Evolutionary conservation across 352 stramenopile species (phyloP), one percentile per base, ranked within the genome.

Genomic region (Globisporangium emineosum): DNA sequence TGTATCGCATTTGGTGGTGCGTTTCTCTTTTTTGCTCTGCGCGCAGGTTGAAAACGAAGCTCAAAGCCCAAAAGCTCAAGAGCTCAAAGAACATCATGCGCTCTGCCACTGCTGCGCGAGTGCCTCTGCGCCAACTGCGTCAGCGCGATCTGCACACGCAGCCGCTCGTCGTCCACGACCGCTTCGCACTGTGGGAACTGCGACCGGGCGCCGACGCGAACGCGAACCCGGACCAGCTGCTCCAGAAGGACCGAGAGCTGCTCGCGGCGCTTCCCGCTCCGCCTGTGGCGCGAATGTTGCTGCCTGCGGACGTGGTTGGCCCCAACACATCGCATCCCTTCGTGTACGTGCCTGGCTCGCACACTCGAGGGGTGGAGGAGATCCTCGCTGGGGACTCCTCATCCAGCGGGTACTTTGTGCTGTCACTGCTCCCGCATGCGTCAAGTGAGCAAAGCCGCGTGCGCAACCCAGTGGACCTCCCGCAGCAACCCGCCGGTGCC

Each of bases 121-220:
- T 33, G 30, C 7, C 52, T 15, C 17, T 43, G 52, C 29, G 29
- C 52, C 51, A 40, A 8, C 25, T 32, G 51, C 51, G 17, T 9
- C 51, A 57, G 29, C 29, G 19, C 12, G n/a, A 30, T 29, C 52
- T 58, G 10, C 52, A 58, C n/a, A 7, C 30, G 19, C 52, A 43
- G 4, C 23, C 52, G 52, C 30, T 53, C 51, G 40, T 79, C 40
- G 19, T 73, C 8, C 37, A 56, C 27, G n/a, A 56, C 37, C 69
- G 69, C 62, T 77, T 81, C 45, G 69, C 74, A 55, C 74, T 81
- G 47, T 81, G 74, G 71, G 40, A 67, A n/a, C 25, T 77, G 5
- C 58, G 49, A n/a, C 59, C 69, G 7, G 62, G 69, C 69, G 63
- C 29, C 15, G 21, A 33, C 30, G 7, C 37, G 15, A 13, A 17